Percentiles rank a stretch among this genome's conserved stretches.
phyloP scores from a whole-genome alignment of 768 basidiomycete species.

The Tylopilus rubrobrunneus region DNA sequence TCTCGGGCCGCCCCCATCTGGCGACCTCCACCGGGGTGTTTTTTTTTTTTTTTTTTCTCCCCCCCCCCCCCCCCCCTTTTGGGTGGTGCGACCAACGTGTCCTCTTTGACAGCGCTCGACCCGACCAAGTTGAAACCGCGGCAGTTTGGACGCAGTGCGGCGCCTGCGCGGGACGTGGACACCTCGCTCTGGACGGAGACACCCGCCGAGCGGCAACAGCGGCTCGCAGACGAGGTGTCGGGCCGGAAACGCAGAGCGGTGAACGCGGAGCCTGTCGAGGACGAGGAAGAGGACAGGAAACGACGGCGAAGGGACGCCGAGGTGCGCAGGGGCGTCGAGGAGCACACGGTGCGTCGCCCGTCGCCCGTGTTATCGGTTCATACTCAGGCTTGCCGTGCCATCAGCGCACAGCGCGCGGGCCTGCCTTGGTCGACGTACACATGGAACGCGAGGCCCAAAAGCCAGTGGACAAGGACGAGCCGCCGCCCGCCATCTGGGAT shows the following conservation, averaged over 20 bases:
- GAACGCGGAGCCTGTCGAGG: constrained; percentile 44
- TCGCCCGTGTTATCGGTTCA: neutral
- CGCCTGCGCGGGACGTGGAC: constrained; percentile 43
- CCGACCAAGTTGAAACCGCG: constrained; percentile 78
- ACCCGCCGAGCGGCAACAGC: constrained; percentile 85
- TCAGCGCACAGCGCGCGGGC: constrained; percentile 47
- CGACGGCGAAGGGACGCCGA: constrained; percentile 63
- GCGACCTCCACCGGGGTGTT: too few species aligned
- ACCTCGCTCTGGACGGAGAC: constrained; percentile 95
- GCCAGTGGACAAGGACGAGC: constrained; percentile 45
- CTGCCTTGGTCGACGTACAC: constrained; percentile 56
- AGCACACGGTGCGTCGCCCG: constrained; percentile 60
- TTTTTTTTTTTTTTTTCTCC: too few species aligned
- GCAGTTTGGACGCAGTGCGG: constrained; percentile 67
- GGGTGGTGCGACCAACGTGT: neutral
- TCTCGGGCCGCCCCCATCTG: too few species aligned
- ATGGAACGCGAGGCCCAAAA: constrained; percentile 33
- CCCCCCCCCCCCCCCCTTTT: too few species aligned
- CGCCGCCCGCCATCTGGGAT: constrained; percentile 80
- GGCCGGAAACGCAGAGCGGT: constrained; percentile 79
- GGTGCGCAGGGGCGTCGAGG: constrained; percentile 69
- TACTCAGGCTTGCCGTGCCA: neutral
- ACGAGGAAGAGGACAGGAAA: constrained; percentile 41
- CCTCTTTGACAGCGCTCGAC: constrained; percentile 60
- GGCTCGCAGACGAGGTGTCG: constrained; percentile 91